phyloP scores from a whole-genome alignment of 2,329 filamentous ascomycete species.

The Shiraia sp. region DNA sequence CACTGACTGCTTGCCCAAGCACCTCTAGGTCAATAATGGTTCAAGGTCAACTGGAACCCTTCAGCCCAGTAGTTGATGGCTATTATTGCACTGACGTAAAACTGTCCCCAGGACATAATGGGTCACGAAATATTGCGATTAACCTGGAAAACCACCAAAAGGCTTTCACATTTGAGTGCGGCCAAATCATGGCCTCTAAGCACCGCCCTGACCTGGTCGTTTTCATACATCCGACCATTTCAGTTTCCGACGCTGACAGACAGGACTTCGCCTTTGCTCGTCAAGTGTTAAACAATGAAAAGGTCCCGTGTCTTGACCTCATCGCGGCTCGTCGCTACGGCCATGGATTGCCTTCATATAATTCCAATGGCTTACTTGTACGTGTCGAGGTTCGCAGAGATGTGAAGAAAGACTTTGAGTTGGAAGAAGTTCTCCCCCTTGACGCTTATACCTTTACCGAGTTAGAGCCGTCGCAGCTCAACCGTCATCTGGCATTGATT shows the following conservation, averaged over 20 bases:
- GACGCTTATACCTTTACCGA: slow-evolving; percentile 38
- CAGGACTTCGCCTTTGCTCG: slow-evolving; percentile 27
- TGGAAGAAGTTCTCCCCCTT: slow-evolving; percentile 38
- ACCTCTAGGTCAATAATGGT: slow-evolving; percentile 42
- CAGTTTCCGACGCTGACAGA: slow-evolving; percentile 12
- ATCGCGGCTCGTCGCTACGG: slow-evolving; percentile 32
- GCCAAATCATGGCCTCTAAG: slow-evolving; percentile 5
- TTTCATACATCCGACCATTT: slow-evolving; percentile 30
- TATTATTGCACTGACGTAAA: slow-evolving; percentile 31
- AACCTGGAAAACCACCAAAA: slow-evolving; percentile 30
- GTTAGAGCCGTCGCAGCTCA: slow-evolving; percentile 42
- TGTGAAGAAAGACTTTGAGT: slow-evolving; percentile 23
- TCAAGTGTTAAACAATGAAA: slow-evolving; percentile 23
- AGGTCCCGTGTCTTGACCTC: slow-evolving; percentile 38
- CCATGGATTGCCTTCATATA: slow-evolving; percentile 20
- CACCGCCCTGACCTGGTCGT: slow-evolving; percentile 35
- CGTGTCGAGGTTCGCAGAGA: slow-evolving; percentile 36
- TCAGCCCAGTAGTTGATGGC: slow-evolving; percentile 32
- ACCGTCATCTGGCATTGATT: slow-evolving; percentile 43
- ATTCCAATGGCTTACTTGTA: slow-evolving; percentile 28
- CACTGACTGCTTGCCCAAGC: slow-evolving; percentile 34
- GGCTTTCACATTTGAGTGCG: slow-evolving; percentile 20
- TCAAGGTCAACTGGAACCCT: slow-evolving; percentile 37
- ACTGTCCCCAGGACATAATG: slow-evolving; percentile 9
- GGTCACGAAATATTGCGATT: slow-evolving; percentile 11